Percentiles rank a stretch among this genome's conserved stretches.
phyloP scores from a whole-genome alignment of 352 stramenopile species.

The Globisporangium uncinulatum region DNA sequence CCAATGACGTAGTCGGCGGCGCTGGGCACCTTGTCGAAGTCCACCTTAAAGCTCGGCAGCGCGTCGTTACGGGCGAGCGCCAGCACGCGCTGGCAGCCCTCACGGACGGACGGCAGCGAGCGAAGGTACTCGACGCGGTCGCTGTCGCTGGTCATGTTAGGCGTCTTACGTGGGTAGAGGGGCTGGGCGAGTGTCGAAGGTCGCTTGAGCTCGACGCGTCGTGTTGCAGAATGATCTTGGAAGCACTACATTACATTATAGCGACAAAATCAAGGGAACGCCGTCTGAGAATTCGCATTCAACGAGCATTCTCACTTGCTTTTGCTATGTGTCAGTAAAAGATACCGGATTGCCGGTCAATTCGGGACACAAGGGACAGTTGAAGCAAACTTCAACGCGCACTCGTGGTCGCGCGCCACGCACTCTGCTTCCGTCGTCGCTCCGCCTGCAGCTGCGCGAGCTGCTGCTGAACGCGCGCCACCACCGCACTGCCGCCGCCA shows the following conservation, averaged over 20 bases:
- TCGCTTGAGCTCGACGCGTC: background rate
- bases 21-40: constrained; percentile 41
- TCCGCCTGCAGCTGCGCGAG: constrained; percentile 33
- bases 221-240: too few relatives aligned
- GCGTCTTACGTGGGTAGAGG: too few relatives aligned
- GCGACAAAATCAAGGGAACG: too few relatives aligned
- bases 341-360: too few relatives aligned
- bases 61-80: constrained; percentile 40
- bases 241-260: too few relatives aligned
- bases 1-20: constrained; percentile 70
- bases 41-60: constrained; percentile 59
- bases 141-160: constrained; percentile 3
- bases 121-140: constrained; percentile 57
- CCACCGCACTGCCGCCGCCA: background rate
- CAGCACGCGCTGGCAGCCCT: constrained; percentile 62
- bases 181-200: too few relatives aligned
- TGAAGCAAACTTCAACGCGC: background rate
- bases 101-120: constrained; percentile 63
- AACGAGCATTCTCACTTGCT: too few relatives aligned
- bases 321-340: too few relatives aligned
- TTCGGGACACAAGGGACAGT: too few relatives aligned
- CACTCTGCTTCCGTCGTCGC: constrained; percentile 28
- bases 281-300: too few relatives aligned
- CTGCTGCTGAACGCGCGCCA: constrained; percentile 5
- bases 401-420: constrained; percentile 13